These are phyloP conservation scores for Linum lewisii DNA, from an alignment of 345 rosid species.

Conservation along the genomic window DNA sequence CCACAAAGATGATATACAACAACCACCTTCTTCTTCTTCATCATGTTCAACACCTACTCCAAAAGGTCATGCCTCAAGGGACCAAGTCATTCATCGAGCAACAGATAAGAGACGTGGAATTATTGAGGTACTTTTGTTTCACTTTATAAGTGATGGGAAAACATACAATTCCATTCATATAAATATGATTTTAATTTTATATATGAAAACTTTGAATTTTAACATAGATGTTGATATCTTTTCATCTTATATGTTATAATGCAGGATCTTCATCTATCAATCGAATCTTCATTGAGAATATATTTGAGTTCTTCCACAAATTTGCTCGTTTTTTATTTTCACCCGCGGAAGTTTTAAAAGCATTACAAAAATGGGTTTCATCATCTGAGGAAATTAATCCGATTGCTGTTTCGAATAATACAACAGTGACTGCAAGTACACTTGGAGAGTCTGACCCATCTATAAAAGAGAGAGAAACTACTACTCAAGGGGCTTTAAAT, in stretches of 20 bases:
- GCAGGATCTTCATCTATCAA: slow-evolving; percentile 92
- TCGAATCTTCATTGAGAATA: slow-evolving; percentile 73
- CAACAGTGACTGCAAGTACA: slow-evolving; percentile 38
- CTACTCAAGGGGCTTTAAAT: slow-evolving; percentile 54
- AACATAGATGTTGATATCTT: no score
- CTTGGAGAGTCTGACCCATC: slow-evolving; percentile 59
- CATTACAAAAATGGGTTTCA: slow-evolving; percentile 33
- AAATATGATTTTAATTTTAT: no score
- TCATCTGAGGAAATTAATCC: slow-evolving; percentile 14
- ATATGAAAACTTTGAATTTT: no score
- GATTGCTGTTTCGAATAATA: slow-evolving; percentile 18
- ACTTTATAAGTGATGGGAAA: no score
- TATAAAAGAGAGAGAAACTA: slow-evolving; percentile 36
- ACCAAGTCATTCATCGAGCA: slow-evolving; percentile 60
- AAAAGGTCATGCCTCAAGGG: slow-evolving; percentile 38
- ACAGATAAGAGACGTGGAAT: slow-evolving; percentile 93
- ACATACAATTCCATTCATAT: no score
- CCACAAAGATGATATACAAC: slow-evolving; percentile 9
- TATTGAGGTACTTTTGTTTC: slow-evolving; percentile 48
- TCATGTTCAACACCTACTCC: slow-evolving; percentile 25
- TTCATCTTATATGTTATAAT: not conserved
- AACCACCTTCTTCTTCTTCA: slow-evolving; percentile 9
- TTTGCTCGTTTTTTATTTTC: slow-evolving; percentile 65
- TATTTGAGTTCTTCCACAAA: slow-evolving; percentile 72
- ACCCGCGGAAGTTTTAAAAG: slow-evolving; percentile 46